Evolutionary conservation across 768 basidiomycete species (phyloP), one percentile per base, ranked within the genome.

Genomic region (Chlorophyllum brunneum): DNA sequence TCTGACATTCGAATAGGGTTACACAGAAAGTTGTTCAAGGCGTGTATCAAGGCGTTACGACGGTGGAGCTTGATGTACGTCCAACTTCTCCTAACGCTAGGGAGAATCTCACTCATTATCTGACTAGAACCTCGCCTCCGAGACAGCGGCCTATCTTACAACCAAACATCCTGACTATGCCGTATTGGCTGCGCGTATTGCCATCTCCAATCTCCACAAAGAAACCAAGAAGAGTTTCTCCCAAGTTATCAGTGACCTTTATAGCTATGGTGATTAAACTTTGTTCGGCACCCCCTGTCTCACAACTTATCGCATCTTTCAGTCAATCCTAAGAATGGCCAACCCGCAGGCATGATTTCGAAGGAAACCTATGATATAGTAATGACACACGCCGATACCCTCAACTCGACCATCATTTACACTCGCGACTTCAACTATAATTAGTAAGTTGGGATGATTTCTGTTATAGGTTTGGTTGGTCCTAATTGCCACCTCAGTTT

Each of bases 151-250:
- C 0, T 98, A 87, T 67, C 83, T 98, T 56, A 98, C 97, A 4
- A 98, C 95, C 23, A 93, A 92, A 59, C 93, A 95, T 64, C 94
- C 95, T 6, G 97, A 99, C 66, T 99, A 99, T 61, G 97, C 97
- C 22, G 85, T 98, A 55, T 91, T 99, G 57, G 97, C 97, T 4
- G 97, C 97, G 18, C 92, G 97, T 54, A 98, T 99, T 48, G 97
- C 97, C 51, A 93, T 99, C 62, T 98, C 95, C 43, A 99, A 98
- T 66, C 74, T 98, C 9, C 97, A 99, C 81, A 98, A 99, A 64
- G 95, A 99, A 73, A 98, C 97, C 15, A 98, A 94, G 75, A 98
- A 98, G 77, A 90, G 74, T 60, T 98, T 99, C 67, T 93, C 92
- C 1, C 80, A 85, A 54, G 95, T 99, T 57, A 79, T 99, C 63